Percentiles rank a stretch among this genome's conserved stretches.
phyloP scores from a whole-genome alignment of 805 yeast species.

The Saccharomyces paradoxus region DNA sequence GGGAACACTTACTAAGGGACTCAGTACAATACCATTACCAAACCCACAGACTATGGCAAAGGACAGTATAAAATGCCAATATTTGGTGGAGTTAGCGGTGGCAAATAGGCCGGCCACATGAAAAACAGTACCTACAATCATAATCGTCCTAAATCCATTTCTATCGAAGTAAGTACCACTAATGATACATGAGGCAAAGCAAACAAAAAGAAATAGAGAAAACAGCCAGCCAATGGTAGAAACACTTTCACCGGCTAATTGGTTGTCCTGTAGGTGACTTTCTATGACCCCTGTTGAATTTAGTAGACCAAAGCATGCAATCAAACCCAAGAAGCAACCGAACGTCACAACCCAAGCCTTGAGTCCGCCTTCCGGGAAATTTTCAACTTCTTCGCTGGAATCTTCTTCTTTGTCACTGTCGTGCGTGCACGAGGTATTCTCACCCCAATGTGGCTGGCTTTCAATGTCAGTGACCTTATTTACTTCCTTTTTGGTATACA shows the following conservation, averaged over 20 bases:
- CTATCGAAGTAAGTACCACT: slow-evolving; percentile 53
- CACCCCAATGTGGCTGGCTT: not conserved
- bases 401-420: slow-evolving; percentile 5
- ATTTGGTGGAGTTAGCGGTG: slow-evolving; percentile 40
- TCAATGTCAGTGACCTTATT: not conserved
- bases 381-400: slow-evolving; percentile 20
- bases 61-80: slow-evolving; percentile 54
- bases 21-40: slow-evolving; percentile 48
- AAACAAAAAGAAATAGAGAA: slow-evolving; percentile 44
- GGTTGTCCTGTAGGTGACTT: slow-evolving; percentile 49
- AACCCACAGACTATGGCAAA: slow-evolving; percentile 48
- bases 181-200: slow-evolving; percentile 41
- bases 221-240: slow-evolving; percentile 58
- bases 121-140: slow-evolving; percentile 36
- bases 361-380: slow-evolving; percentile 53
- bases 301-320: slow-evolving; percentile 46
- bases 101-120: slow-evolving; percentile 44
- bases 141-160: slow-evolving; percentile 39
- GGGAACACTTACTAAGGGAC: slow-evolving; percentile 51
- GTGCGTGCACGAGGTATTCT: not conserved
- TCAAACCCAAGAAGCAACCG: slow-evolving; percentile 51
- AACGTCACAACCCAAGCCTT: slow-evolving; percentile 48
- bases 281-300: slow-evolving; percentile 58
- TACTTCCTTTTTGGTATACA: not conserved
- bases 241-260: slow-evolving; percentile 37